Evolutionary conservation across 257 asterid genomes (phyloP), one percentile per base, ranked within the genome.

Genomic region (Primulina tabacum): DNA sequence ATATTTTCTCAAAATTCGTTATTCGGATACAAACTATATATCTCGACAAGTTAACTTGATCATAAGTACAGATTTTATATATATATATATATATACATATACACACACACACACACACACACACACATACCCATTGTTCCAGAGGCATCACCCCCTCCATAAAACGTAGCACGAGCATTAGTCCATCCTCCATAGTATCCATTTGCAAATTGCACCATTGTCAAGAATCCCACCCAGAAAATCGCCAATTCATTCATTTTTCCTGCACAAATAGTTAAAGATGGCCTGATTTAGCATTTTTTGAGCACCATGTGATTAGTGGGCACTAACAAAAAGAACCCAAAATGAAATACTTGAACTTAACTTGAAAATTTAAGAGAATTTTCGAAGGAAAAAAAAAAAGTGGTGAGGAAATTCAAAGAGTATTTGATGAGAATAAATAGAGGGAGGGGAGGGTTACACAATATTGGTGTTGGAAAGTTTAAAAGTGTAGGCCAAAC

Each of bases 51-150:
- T 14, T 9, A 10, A 17, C 40, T 29, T 29, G 60, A 24, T 28
- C 4, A 8, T 21, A 12, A 1, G 74, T 57, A 6, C 1, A 4
- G 9, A 16, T 61, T 32, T n/a, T 18, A 2, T 18, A 75, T 18
- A 75, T 0, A n/a, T n/a, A n/a, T n/a, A n/a, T n/a, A n/a, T n/a
- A n/a, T n/a, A n/a, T n/a, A n/a, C n/a, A n/a, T n/a, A n/a, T n/a
- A n/a, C n/a, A n/a, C n/a, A n/a, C n/a, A n/a, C n/a, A n/a, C n/a
- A n/a, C n/a, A n/a, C n/a, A n/a, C n/a, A n/a, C n/a, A n/a, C n/a
- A n/a, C n/a, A n/a, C n/a, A 28, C 81, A 8, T 81, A 89, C 98
- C 98, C 98, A 92, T 92, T 71, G 98, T 92, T 60, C 98, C 98
- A 17, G 98, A 92, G 12, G 98, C 98, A 74, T 92, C 98, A 0